Evolutionary conservation across 176 grass and related monocot species (phyloP).

Genomic region (Metroxylon sagu): DNA sequence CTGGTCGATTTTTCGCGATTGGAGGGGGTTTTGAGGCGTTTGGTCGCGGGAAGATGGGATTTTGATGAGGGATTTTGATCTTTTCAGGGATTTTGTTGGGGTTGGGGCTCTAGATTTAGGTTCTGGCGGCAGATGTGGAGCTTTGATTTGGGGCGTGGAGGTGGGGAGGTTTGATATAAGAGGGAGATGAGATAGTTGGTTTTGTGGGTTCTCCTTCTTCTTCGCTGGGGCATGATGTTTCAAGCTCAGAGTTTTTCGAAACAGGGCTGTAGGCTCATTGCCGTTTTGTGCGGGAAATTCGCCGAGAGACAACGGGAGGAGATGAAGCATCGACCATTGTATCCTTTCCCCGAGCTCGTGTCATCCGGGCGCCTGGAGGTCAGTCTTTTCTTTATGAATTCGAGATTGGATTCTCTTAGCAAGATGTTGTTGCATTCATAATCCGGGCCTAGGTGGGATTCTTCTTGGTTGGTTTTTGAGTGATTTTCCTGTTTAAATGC

Average conservation of each 20-base stretch:
- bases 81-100: neutral
- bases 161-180: neutral
- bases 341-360: constrained; percentile 44
- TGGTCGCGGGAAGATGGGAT: neutral
- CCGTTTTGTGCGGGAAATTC: constrained; percentile 37
- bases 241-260: constrained; percentile 17
- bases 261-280: constrained; percentile 31
- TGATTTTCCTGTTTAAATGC: constrained; percentile 11
- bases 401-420: too few species aligned
- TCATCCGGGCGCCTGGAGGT: constrained; percentile 48
- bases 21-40: constrained; percentile 7
- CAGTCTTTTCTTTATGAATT: neutral
- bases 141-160: too few species aligned
- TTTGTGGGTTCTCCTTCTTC: neutral
- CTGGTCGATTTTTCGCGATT: neutral
- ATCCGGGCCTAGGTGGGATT: too few species aligned
- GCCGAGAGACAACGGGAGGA: constrained; percentile 21
- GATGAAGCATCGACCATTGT: constrained; percentile 13
- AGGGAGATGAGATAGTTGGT: constrained; percentile 8
- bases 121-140: constrained; percentile 1
- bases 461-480: too few species aligned
- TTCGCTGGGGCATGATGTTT: constrained; percentile 25
- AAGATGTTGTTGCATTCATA: too few species aligned
- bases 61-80: neutral
- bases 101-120: constrained; percentile 6